Evolutionary conservation across 371 early-diverging fungal species (phyloP), one percentile per base, ranked within the genome.

Genomic region (Conidiobolus incongruus): DNA sequence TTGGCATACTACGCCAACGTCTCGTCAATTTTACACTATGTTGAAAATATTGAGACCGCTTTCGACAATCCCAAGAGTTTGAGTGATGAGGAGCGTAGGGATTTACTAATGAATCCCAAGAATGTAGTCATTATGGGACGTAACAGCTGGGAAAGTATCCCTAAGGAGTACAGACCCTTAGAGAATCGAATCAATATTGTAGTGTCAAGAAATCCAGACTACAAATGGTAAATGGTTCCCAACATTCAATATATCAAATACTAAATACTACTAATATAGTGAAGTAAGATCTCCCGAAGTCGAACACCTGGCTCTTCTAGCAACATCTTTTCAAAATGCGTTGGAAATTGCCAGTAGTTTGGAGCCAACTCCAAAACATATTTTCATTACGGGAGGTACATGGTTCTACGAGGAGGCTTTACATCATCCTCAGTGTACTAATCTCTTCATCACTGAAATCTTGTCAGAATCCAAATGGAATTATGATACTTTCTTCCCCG

Each of bases 101-200:
- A n/a, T n/a, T n/a, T n/a, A n/a, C n/a, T 22, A 17, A 8, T 37
- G 11, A 37, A 21, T 17, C 31, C 16, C 16, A 40, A 40, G 30
- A 35, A 43, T 33, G 30, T 43, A 5, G 11, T 43, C 2, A 43
- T 43, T 30, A 43, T 43, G 43, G 43, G 43, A 29, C 31, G 43
- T 11, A 10, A 17, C 15, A 33, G 33, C 33, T 43, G 43, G 43
- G 43, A 43, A 22, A 33, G 20, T 19, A 15, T 43, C 17, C 43
- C 43, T 13, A 17, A 21, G 20, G n/a, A 13, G 8, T 13, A 19
- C 5, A n/a, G 30, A 34, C 43, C 43, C 15, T 43, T 43, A 4
- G 22, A 20, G 13, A 43, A 43, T 33, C 13, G 43, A 13, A 13
- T 32, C 22, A 32, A n/a, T 32, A 43, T 43, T 12, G 34, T 43